These are phyloP conservation scores for Prunus salicina DNA, from an alignment of 306 rosid genomes.

Conservation along the genomic window DNA sequence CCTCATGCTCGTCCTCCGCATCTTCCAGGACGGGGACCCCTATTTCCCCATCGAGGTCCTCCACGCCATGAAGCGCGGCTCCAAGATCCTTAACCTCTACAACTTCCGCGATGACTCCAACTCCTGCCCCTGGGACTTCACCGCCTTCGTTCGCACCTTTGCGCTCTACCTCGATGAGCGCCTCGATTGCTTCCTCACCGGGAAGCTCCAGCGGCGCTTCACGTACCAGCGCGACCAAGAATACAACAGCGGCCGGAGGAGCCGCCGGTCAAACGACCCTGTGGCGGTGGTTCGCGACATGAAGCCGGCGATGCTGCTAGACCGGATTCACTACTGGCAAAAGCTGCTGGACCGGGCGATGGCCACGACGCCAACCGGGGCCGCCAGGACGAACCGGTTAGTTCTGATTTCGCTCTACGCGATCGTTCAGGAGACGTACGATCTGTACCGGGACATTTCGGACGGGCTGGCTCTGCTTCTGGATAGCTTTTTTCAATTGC, in stretches of 20 bases:
- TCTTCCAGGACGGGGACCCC: constrained; percentile 83
- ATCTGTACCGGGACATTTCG: constrained; percentile 63
- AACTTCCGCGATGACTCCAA: constrained; percentile 67
- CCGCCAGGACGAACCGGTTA: constrained; percentile 49
- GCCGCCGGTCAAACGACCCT: constrained; percentile 23
- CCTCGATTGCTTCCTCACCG: constrained; percentile 68
- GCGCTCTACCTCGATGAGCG: constrained; percentile 85
- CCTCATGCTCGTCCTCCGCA: constrained; percentile 65
- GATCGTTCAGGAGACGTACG: constrained; percentile 78
- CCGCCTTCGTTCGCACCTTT: constrained; percentile 62
- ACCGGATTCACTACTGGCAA: constrained; percentile 63
- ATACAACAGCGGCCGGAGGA: constrained; percentile 3
- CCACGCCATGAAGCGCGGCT: constrained; percentile 69
- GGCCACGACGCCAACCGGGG: constrained; percentile 54
- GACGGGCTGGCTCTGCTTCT: constrained; percentile 67
- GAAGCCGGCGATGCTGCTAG: constrained; percentile 63
- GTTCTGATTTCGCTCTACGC: constrained; percentile 54
- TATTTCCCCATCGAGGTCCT: constrained; percentile 73
- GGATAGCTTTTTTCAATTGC: constrained; percentile 67
- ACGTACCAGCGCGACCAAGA: constrained; percentile 5
- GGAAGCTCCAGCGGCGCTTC: constrained; percentile 67
- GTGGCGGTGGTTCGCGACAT: constrained; percentile 44
- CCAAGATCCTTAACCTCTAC: constrained; percentile 72
- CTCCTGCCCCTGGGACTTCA: constrained; percentile 76
- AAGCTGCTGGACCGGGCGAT: constrained; percentile 70